phyloP scores from a whole-genome alignment of 1,139 yeast species.

The Hanseniaspora uvarum region DNA sequence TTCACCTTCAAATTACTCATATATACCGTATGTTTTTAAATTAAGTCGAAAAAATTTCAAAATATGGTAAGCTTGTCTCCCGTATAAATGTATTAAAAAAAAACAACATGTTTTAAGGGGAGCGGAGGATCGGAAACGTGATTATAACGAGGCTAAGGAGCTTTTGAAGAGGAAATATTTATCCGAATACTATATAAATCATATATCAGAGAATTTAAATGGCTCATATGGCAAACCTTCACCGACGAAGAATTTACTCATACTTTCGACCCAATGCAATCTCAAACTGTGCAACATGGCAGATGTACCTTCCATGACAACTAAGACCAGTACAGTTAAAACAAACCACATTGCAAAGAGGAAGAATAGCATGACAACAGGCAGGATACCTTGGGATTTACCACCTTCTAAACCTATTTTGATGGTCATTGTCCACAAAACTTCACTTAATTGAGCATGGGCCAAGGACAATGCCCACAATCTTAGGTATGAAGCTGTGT shows the following conservation, averaged over 20 bases:
- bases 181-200: neutral
- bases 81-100: neutral
- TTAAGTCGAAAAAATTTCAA: neutral
- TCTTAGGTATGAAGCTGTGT: slow-evolving; percentile 92
- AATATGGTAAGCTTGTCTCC: neutral
- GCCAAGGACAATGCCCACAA: slow-evolving; percentile 97
- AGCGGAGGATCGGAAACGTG: too few species aligned
- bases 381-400: slow-evolving; percentile 37
- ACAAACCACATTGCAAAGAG: slow-evolving; percentile 92
- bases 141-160: too few species aligned
- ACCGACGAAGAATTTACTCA: slow-evolving; percentile 95
- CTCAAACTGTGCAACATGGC: slow-evolving; percentile 97
- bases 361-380: slow-evolving; percentile 49
- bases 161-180: too few species aligned
- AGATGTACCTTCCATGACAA: slow-evolving; percentile 96
- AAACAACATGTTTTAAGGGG: neutral
- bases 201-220: slow-evolving; percentile 42
- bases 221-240: slow-evolving; percentile 88
- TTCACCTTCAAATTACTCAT: too few species aligned
- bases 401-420: slow-evolving; percentile 78
- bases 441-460: slow-evolving; percentile 89
- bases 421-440: slow-evolving; percentile 92
- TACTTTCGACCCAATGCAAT: slow-evolving; percentile 97
- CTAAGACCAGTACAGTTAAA: slow-evolving; percentile 80
- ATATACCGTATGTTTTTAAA: too few species aligned